phyloP scores from a whole-genome alignment of 2,329 filamentous ascomycete genomes.

The Aspergillus ruber region DNA sequence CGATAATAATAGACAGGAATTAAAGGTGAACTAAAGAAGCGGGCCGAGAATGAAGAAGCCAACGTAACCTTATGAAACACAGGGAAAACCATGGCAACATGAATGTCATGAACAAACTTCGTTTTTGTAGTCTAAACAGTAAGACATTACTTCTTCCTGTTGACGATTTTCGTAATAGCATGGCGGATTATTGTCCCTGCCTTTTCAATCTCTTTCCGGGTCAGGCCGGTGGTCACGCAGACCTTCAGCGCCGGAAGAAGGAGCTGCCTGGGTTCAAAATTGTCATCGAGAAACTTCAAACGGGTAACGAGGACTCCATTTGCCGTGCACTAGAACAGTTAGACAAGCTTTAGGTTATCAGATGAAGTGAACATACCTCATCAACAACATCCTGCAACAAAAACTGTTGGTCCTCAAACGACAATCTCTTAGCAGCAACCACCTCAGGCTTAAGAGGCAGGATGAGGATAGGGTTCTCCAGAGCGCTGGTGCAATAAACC shows the following conservation, averaged over 20 bases:
- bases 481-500: slow-evolving; percentile 72
- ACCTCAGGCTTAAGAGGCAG: slow-evolving; percentile 79
- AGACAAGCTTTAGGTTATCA: not conserved
- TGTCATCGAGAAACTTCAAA: slow-evolving; percentile 69
- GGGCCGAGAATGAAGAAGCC: slow-evolving; percentile 1
- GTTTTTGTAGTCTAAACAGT: slow-evolving; percentile 3
- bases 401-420: slow-evolving; percentile 70
- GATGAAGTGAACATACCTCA: slow-evolving; percentile 58
- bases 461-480: slow-evolving; percentile 82
- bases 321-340: slow-evolving; percentile 57
- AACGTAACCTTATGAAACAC: slow-evolving; percentile 15
- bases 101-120: slow-evolving; percentile 4
- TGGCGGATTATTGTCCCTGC: slow-evolving; percentile 81
- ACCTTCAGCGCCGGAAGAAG: slow-evolving; percentile 80
- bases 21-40: slow-evolving; percentile 12
- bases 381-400: slow-evolving; percentile 90
- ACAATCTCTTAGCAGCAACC: slow-evolving; percentile 62
- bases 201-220: slow-evolving; percentile 94
- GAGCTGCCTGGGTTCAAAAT: slow-evolving; percentile 60
- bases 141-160: slow-evolving; percentile 41
- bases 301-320: slow-evolving; percentile 88
- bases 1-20: not conserved
- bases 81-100: slow-evolving; percentile 16
- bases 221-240: slow-evolving; percentile 78
- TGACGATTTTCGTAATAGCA: slow-evolving; percentile 88